These are phyloP conservation scores for Mycena chlorophos DNA, from an alignment of 768 basidiomycete species.

Conservation along the genomic window DNA sequence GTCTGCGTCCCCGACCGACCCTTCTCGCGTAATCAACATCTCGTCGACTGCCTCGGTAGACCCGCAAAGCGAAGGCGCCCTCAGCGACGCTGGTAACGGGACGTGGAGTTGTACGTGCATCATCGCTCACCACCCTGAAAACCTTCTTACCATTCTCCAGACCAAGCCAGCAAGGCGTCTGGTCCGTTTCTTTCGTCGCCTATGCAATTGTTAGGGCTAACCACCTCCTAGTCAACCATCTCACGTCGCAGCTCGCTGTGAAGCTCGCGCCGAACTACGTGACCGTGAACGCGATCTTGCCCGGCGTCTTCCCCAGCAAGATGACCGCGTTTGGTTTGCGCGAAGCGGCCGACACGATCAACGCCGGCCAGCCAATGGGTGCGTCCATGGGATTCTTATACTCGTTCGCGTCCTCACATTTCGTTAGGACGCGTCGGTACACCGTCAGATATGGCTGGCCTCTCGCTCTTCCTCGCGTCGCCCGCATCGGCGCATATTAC, in stretches of 20 bases:
- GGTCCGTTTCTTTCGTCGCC: slow-evolving; percentile 36
- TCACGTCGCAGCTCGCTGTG: slow-evolving; percentile 71
- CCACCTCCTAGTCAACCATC: slow-evolving; percentile 61
- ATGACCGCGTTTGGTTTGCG: slow-evolving; percentile 79
- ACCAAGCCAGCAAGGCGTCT: slow-evolving; percentile 84
- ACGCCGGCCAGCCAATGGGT: slow-evolving; percentile 65
- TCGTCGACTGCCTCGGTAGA: slow-evolving; percentile 67
- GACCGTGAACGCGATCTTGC: slow-evolving; percentile 83
- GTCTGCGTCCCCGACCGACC: slow-evolving; percentile 60
- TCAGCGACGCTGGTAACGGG: slow-evolving; percentile 60
- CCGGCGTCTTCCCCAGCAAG: slow-evolving; percentile 79
- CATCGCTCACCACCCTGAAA: background rate
- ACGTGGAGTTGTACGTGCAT: slow-evolving; percentile 78
- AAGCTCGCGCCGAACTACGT: slow-evolving; percentile 4
- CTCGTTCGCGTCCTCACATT: background rate
- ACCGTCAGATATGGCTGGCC: slow-evolving; percentile 69
- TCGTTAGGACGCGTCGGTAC: slow-evolving; percentile 61
- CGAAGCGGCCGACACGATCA: slow-evolving; percentile 53
- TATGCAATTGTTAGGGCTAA: background rate
- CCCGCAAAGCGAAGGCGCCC: slow-evolving; percentile 47
- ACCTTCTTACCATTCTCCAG: slow-evolving; percentile 35
- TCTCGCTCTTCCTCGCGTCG: slow-evolving; percentile 67
- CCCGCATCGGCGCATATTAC: slow-evolving; percentile 75
- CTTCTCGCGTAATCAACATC: slow-evolving; percentile 79
- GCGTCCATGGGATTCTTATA: slow-evolving; percentile 15